Conservation (phyloP, 2,329 filamentous ascomycete genomes). For the Nannizziopsis barbatae region DNA sequence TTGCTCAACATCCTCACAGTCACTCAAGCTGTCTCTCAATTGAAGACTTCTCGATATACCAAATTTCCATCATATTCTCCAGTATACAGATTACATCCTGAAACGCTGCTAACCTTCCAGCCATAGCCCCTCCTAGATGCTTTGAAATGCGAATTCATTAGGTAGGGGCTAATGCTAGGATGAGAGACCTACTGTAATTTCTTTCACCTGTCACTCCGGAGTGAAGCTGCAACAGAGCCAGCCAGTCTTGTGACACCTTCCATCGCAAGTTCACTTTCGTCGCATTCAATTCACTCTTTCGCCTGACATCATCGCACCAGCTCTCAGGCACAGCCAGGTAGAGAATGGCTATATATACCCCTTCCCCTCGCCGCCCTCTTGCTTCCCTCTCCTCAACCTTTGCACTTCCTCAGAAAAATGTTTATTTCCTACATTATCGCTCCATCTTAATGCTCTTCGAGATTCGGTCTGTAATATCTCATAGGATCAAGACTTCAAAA, state of each 20-base stretch:
- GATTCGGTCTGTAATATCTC: too few species aligned
- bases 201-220: not conserved
- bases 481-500: too few species aligned
- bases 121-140: too few species aligned
- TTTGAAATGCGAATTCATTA: too few species aligned
- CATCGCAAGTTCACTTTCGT: constrained; percentile 1
- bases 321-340: not conserved
- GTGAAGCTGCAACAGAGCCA: not conserved
- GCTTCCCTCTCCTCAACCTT: not conserved
- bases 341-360: not conserved
- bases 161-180: too few species aligned
- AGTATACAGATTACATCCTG: too few species aligned
- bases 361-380: not conserved
- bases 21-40: too few species aligned
- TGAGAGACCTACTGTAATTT: not conserved
- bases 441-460: not conserved
- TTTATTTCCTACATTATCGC: not conserved
- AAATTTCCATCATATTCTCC: too few species aligned
- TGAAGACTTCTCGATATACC: too few species aligned
- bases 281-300: not conserved
- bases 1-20: not conserved
- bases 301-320: not conserved
- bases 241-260: not conserved
- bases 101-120: too few species aligned
- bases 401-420: too few species aligned